These are phyloP conservation scores for Candida sakaeoensis DNA, from an alignment of 805 yeast genomes.

Conservation along the genomic window DNA sequence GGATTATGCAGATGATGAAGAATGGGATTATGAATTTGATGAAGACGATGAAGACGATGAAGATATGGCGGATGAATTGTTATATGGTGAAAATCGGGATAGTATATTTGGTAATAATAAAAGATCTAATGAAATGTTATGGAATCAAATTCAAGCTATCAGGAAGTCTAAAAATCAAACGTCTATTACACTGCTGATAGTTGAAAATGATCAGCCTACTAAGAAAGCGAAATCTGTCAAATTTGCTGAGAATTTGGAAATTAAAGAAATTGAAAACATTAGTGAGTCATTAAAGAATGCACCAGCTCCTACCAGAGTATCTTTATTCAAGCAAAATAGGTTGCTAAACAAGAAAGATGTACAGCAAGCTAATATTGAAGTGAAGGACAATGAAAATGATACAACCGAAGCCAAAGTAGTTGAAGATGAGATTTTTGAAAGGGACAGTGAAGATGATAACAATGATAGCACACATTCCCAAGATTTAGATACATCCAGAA, in stretches of 20 bases:
- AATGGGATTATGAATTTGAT: constrained; percentile 35
- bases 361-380: constrained; percentile 2
- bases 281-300: constrained; percentile 42
- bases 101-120: constrained; percentile 5
- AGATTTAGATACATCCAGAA: not conserved
- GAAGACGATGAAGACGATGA: constrained; percentile 36
- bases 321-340: constrained; percentile 14
- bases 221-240: constrained; percentile 44
- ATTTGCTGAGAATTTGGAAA: constrained; percentile 50
- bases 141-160: constrained; percentile 37
- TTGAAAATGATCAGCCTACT: not conserved
- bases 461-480: not conserved
- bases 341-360: constrained; percentile 6
- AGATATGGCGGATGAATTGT: constrained; percentile 30
- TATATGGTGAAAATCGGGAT: constrained; percentile 9
- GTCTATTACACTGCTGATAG: not conserved
- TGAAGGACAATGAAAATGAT: constrained; percentile 3
- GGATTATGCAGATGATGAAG: constrained; percentile 29
- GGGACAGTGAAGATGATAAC: not conserved
- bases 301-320: constrained; percentile 5
- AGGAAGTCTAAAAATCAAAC: constrained; percentile 14
- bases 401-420: constrained; percentile 1
- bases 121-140: constrained; percentile 24
- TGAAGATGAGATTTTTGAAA: not conserved
- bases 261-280: constrained; percentile 58